Conservation (phyloP, 2,329 filamentous ascomycete genomes). For the Fusarium torulosum region DNA sequence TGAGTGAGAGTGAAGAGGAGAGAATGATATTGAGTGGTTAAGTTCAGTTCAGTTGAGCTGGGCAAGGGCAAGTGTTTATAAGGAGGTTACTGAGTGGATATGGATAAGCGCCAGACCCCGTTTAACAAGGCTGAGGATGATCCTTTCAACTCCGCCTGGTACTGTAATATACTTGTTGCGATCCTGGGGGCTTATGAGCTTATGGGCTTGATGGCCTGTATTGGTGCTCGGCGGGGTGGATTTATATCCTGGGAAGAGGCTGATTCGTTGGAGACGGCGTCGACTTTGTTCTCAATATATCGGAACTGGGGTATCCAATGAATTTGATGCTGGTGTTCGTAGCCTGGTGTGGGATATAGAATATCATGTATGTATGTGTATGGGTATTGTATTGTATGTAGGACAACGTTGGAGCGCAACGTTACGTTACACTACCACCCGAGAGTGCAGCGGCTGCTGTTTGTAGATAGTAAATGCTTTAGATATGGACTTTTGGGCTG, state of each 20-base stretch:
- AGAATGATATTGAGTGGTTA: neutral
- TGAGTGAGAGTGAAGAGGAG: neutral
- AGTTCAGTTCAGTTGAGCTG: neutral
- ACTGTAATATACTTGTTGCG: conserved; percentile 6
- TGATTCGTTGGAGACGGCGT: conserved; percentile 12
- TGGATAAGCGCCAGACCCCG: conserved; percentile 30
- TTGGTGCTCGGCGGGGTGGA: neutral
- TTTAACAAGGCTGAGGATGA: conserved; percentile 45
- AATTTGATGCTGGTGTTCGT: conserved; percentile 8
- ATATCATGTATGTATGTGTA: neutral
- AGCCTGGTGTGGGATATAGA: neutral
- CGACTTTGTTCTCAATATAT: conserved; percentile 27
- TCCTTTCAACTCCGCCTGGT: conserved; percentile 30
- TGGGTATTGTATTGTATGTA: neutral
- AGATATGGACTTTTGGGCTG: conserved; percentile 17
- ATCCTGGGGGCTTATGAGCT: conserved; percentile 10
- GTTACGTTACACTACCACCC: conserved; percentile 47
- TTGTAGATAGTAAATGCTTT: conserved; percentile 12
- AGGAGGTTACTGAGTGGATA: conserved; percentile 15
- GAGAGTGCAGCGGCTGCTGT: conserved; percentile 13
- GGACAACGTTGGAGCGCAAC: conserved; percentile 41
- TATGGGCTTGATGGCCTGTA: too few species aligned
- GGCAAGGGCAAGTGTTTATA: conserved; percentile 4
- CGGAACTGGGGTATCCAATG: conserved; percentile 6
- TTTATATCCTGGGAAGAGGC: conserved; percentile 10